These are phyloP conservation scores for Ogataea angusta DNA, from an alignment of 805 yeast genomes.

Conservation along the genomic window DNA sequence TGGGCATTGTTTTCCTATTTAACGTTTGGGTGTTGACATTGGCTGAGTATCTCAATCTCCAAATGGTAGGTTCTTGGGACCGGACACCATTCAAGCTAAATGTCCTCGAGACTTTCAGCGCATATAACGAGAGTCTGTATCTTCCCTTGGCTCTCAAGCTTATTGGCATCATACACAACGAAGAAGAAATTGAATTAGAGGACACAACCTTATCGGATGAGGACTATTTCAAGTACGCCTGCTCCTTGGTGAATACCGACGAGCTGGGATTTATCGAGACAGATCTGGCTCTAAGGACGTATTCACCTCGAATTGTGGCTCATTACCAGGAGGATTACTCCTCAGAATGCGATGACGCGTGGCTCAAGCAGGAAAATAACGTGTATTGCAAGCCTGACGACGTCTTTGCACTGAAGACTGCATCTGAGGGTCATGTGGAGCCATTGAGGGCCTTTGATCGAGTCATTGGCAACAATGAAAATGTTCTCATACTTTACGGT, in stretches of 20 bases:
- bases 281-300: slow-evolving; percentile 43
- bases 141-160: slow-evolving; percentile 31
- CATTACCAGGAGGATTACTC: slow-evolving; percentile 49
- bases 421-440: slow-evolving; percentile 23
- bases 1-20: slow-evolving; percentile 1
- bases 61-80: slow-evolving; percentile 30
- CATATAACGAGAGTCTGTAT: slow-evolving; percentile 37
- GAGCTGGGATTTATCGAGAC: slow-evolving; percentile 35
- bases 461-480: slow-evolving; percentile 47
- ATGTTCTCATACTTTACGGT: slow-evolving; percentile 59
- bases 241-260: slow-evolving; percentile 13
- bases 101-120: slow-evolving; percentile 39
- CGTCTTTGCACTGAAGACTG: slow-evolving; percentile 72
- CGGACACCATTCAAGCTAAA: slow-evolving; percentile 40
- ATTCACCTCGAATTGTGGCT: slow-evolving; percentile 62
- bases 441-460: slow-evolving; percentile 52
- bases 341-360: slow-evolving; percentile 32
- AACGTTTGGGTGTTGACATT: neutral
- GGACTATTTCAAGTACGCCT: slow-evolving; percentile 25
- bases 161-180: slow-evolving; percentile 23
- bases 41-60: slow-evolving; percentile 27
- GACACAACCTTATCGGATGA: slow-evolving; percentile 24
- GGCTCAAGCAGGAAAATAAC: slow-evolving; percentile 49
- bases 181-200: slow-evolving; percentile 27
- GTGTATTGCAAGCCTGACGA: slow-evolving; percentile 67